Conservation (phyloP, 371 early-diverging fungal species). For the Apophysomyces elegans region DNA sequence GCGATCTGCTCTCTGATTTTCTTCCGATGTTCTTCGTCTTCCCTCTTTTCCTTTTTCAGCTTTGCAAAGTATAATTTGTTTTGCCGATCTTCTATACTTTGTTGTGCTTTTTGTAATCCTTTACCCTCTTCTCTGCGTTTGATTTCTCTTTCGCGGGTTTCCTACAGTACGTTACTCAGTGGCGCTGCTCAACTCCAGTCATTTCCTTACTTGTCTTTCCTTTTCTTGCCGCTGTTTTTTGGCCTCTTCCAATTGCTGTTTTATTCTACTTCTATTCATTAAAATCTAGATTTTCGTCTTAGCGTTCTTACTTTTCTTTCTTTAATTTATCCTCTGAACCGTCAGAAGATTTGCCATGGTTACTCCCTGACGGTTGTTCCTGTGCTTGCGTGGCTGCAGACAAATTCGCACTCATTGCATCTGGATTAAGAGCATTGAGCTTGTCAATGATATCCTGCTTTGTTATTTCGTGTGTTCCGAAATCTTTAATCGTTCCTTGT, state of each 20-base stretch:
- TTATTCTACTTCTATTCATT: slow-evolving; percentile 21
- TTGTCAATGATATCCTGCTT: slow-evolving; percentile 21
- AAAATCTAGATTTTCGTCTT: neutral
- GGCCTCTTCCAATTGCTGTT: slow-evolving; percentile 41
- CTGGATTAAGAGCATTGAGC: slow-evolving; percentile 10
- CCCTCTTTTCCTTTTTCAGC: slow-evolving; percentile 45
- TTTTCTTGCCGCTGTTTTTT: slow-evolving; percentile 39
- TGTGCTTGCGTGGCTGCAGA: neutral
- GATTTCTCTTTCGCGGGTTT: slow-evolving; percentile 38
- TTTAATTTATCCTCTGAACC: slow-evolving; percentile 9
- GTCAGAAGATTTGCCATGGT: neutral
- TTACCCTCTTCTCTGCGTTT: slow-evolving; percentile 48
- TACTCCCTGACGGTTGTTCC: neutral
- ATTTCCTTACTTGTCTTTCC: slow-evolving; percentile 33
- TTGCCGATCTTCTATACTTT: slow-evolving; percentile 31
- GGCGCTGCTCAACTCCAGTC: neutral
- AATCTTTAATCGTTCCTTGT: slow-evolving; percentile 31
- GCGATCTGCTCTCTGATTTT: slow-evolving; percentile 51
- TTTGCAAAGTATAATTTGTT: slow-evolving; percentile 43
- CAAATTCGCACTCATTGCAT: neutral
- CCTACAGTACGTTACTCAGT: slow-evolving; percentile 12
- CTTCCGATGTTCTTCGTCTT: slow-evolving; percentile 43
- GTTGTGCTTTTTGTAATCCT: slow-evolving; percentile 31
- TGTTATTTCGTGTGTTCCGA: slow-evolving; percentile 17
- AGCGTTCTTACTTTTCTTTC: slow-evolving; percentile 23